Base-by-base conservation (phyloP, 495 filamentous ascomycete genomes). In the Hypoxylon crocopeplum region DNA sequence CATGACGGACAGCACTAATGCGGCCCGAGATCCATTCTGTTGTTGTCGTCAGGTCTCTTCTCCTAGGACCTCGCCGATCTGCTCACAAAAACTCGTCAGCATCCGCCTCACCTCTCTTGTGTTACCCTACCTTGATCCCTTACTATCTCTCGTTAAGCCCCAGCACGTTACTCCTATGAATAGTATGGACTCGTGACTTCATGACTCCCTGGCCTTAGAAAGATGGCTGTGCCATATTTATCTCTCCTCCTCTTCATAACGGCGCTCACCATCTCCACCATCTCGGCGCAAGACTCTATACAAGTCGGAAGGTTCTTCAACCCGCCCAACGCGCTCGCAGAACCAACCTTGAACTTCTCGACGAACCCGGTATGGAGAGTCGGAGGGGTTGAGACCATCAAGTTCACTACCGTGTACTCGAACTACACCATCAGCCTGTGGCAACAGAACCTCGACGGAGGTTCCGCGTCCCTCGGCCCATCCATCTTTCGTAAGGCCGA, bases 351-450 rank as follows among this genome's bases (percentile, higher is more conserved):
- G 13, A 49, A 59, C 20, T 59, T 41, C 27, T 53, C 66, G 21
- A 42, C 13, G 11, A 63, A 69, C 30, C 42, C 37, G 10, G 47
- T 62, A 12, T 62, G 59, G 44, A 20, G 2, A 2, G 16, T 69
- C 10, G 66, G 66, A 11, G 38, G 50, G 13, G 41, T 27, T 1
- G 45, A 63, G 47, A 51, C 47, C 4, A 59, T 69, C 13, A 54
- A 60, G 29, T 69, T 48, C 32, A 62, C 57, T 11, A 69, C 66
- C 5, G 34, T n/a, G 7, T 63, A 62, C 29, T 16, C 47, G 1
- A 54, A 54, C 24, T 69, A 67, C 40, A 48, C 21, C 12, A 67
- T 69, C 40, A 40, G 38, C 27, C 11, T 69, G 10, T 66, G 62
- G 58, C 66, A 69, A 19, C 40, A 67, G 38, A 49, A 22, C 20